phyloP scores from a whole-genome alignment of 257 asterid genomes.

The Nicotiana otophora region DNA sequence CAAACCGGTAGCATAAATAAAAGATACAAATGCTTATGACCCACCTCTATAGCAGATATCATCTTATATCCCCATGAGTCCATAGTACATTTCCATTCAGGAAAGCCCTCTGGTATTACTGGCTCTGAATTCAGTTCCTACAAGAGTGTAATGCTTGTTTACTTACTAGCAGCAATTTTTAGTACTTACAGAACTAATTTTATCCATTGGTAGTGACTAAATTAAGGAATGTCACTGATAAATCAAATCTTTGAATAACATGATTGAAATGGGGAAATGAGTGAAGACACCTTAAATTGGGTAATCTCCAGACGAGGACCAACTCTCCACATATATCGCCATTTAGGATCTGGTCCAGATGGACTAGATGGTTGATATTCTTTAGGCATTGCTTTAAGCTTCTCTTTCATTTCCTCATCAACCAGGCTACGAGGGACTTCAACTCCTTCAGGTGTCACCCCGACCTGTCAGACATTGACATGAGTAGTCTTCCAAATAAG shows the following conservation, averaged over 20 bases:
- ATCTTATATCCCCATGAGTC: conserved; percentile 92
- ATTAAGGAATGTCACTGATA: neutral
- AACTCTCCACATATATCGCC: conserved; percentile 99
- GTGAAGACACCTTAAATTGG: conserved; percentile 58
- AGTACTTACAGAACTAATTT: neutral
- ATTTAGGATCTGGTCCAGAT: conserved; percentile 89
- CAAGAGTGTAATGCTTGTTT: conserved; percentile 15
- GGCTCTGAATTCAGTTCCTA: conserved; percentile 97
- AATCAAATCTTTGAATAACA: conserved; percentile 2
- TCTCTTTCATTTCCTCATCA: conserved; percentile 82
- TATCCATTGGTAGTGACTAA: neutral
- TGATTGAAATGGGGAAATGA: neutral
- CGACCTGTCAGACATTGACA: conserved; percentile 54
- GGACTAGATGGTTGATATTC: conserved; percentile 66
- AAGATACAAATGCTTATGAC: conserved; percentile 15
- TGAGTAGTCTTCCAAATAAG: neutral
- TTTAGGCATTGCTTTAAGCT: conserved; percentile 58
- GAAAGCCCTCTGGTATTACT: conserved; percentile 91
- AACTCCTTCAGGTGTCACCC: conserved; percentile 98
- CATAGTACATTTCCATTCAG: conserved; percentile 88
- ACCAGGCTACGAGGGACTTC: conserved; percentile 96
- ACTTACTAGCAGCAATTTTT: conserved; percentile 17
- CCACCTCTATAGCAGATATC: conserved; percentile 85
- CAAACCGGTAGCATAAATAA: conserved; percentile 12
- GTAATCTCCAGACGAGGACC: conserved; percentile 79